Evolutionary conservation across 495 filamentous ascomycete species (phyloP).

Genomic region (Podospora australis): DNA sequence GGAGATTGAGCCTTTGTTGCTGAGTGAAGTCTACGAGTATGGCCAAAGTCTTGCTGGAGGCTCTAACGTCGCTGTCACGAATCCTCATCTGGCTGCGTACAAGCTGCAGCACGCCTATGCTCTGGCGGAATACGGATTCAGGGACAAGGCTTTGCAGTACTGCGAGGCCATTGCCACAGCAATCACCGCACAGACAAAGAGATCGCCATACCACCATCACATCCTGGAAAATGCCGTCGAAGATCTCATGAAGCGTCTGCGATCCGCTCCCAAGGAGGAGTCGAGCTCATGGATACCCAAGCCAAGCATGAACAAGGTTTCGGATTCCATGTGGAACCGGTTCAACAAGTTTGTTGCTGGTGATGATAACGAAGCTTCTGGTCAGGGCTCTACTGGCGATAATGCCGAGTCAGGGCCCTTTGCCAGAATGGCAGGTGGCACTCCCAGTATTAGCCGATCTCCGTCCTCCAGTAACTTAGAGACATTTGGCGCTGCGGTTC

Average conservation of each 20-base stretch:
- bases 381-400: conserved; percentile 52
- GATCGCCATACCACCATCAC: conserved; percentile 76
- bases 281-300: conserved; percentile 74
- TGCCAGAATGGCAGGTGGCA: conserved; percentile 66
- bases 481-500: conserved; percentile 41
- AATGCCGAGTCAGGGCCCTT: conserved; percentile 70
- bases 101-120: conserved; percentile 81
- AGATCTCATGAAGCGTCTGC: conserved; percentile 73
- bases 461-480: conserved; percentile 75
- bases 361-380: conserved; percentile 63
- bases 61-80: conserved; percentile 47
- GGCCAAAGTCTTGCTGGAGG: conserved; percentile 59
- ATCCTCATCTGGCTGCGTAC: conserved; percentile 79
- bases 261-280: conserved; percentile 72
- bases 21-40: conserved; percentile 92
- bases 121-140: conserved; percentile 75
- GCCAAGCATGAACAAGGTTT: conserved; percentile 91
- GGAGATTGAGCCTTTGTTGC: conserved; percentile 75
- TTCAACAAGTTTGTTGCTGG: conserved; percentile 95
- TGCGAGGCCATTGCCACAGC: conserved; percentile 77
- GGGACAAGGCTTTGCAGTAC: conserved; percentile 80
- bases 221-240: conserved; percentile 68
- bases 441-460: conserved; percentile 75
- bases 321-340: conserved; percentile 74
- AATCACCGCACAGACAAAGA: conserved; percentile 73